A percentile compares a stretch with the other conserved stretches of the same genome.
phyloP scores from a whole-genome alignment of 106 monocot species.

The Apostasia ramifera region DNA sequence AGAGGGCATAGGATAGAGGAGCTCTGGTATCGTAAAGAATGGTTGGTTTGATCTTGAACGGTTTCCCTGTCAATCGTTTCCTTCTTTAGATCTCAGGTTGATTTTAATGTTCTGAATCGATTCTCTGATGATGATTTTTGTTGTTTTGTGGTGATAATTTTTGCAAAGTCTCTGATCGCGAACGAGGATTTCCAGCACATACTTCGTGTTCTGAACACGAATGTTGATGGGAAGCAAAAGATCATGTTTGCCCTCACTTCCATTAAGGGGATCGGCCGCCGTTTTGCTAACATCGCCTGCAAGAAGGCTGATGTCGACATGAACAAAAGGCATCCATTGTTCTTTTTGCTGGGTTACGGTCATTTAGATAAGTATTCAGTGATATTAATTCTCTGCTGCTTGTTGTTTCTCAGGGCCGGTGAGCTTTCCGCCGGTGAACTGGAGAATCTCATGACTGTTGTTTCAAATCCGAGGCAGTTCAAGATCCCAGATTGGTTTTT shows the following conservation, averaged over 20 bases:
- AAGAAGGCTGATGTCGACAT: constrained; percentile 86
- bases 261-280: constrained; percentile 77
- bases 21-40: too few species aligned
- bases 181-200: constrained; percentile 91
- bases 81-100: too few species aligned
- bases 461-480: constrained; percentile 74
- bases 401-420: constrained; percentile 41
- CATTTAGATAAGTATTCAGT: neutral
- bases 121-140: neutral
- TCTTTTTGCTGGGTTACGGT: neutral
- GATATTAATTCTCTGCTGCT: neutral
- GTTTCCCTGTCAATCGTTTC: too few species aligned
- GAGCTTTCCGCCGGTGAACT: constrained; percentile 64
- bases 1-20: too few species aligned
- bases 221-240: constrained; percentile 80
- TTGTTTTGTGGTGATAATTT: neutral
- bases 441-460: constrained; percentile 61
- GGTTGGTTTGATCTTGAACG: too few species aligned
- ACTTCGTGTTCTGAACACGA: constrained; percentile 78
- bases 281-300: constrained; percentile 71
- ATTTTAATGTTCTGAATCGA: too few species aligned
- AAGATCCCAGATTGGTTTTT: constrained; percentile 90
- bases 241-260: constrained; percentile 82
- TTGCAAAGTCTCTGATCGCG: constrained; percentile 44
- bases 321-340: constrained; percentile 51